Base-by-base conservation (phyloP, 768 basidiomycete species). In the Hypholoma fasciculare region DNA sequence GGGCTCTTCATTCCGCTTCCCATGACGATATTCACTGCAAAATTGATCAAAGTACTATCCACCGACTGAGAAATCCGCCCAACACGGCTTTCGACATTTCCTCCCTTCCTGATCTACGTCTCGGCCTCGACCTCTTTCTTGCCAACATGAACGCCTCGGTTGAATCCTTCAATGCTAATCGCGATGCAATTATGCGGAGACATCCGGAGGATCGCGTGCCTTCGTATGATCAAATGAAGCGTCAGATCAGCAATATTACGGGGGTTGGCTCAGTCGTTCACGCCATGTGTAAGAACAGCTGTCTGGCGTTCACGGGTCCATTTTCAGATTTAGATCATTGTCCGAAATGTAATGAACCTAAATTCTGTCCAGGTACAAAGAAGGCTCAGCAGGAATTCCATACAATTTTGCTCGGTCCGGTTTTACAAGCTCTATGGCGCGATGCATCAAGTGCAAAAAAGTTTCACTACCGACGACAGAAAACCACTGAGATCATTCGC, bases 211-310 rank as follows among this genome's bases (percentile, higher is more conserved):
- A 65, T n/a, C 50, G 61, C 2, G 63, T 75, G 27, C 68, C 71
- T 9, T 71, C 71, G 1, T 69, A 63, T 37, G 49, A 75, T 38
- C 57, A 39, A 36, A 53, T 75, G 43, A 67, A 73, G 44, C 34
- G 61, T 2, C 43, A 47, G 2, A 54, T 76, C 9, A 56, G 61
- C 7, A n/a, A 65, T 5, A 47, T 76, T 9, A 77, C 67, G 9
- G 74, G 77, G 0, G 58, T 83, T 3, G 37, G 64, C 6, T 48
- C 72, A 0, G 58, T 82, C 11, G 40, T 63, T 0, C 52, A 71
- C 14, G 72, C 82, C 54, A 82, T 82, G 78, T 82, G 80, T 50
- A 54, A 64, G 0, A 68, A 78, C 8, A 63, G 67, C 0, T 76
- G 74, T 52, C 43, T 68, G 39, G 71, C 64, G 8, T 74, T 62